Evolutionary conservation across 169 alveolate genomes (phyloP).

Genomic region (Eimeria sp.): DNA sequence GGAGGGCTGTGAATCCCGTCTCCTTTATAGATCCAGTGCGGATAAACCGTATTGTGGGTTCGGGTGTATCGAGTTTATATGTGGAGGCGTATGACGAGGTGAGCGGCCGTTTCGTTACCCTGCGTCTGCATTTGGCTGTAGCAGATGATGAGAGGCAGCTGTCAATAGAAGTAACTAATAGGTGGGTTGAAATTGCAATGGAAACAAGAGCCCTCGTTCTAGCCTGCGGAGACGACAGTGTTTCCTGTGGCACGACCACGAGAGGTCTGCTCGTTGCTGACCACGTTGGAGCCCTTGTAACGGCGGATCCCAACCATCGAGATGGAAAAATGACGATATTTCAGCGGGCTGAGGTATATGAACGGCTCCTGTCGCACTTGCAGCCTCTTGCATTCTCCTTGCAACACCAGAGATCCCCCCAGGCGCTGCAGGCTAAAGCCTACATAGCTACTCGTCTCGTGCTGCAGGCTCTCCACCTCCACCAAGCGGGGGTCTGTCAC

Average conservation of each 20-base stretch:
- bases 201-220: slow-evolving; percentile 1
- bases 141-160: not conserved
- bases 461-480: not conserved
- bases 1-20: not conserved
- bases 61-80: not conserved
- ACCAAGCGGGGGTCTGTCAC: not conserved
- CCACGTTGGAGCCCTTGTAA: not conserved
- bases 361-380: not conserved
- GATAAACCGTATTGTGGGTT: not conserved
- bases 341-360: not conserved
- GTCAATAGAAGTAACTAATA: not conserved
- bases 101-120: not conserved
- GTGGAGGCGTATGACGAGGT: not conserved
- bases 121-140: not conserved
- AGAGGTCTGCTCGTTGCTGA: not conserved
- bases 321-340: not conserved
- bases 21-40: not conserved
- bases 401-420: not conserved
- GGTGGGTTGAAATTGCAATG: not conserved
- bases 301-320: not conserved
- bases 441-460: not conserved
- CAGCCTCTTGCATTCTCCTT: not conserved
- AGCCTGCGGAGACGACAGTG: not conserved
- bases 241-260: not conserved
- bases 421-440: not conserved